Evolutionary conservation across 306 rosid species (phyloP).

Genomic region (Corylus americana): DNA sequence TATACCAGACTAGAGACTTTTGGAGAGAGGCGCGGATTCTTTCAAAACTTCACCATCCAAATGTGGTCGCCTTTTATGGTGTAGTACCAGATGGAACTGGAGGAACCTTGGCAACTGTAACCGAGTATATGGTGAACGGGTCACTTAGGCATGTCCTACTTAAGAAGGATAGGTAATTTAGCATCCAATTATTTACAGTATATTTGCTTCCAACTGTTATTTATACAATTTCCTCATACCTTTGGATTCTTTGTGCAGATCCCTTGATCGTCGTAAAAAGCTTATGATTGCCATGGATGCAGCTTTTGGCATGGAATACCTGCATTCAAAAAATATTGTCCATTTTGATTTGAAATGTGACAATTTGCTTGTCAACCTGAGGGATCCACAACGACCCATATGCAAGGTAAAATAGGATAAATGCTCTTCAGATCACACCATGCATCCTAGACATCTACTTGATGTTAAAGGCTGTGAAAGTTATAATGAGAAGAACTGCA

Average conservation of each 20-base stretch:
- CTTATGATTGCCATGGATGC: conserved; percentile 42
- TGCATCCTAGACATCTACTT: neutral
- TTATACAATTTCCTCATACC: conserved; percentile 14
- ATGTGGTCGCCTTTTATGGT: conserved; percentile 42
- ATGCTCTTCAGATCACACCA: neutral
- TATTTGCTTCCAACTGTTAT: conserved; percentile 16
- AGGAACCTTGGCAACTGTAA: conserved; percentile 34
- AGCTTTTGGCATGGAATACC: conserved; percentile 39
- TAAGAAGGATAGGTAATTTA: conserved; percentile 34
- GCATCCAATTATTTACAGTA: neutral
- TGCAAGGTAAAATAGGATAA: conserved; percentile 31
- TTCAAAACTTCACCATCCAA: conserved; percentile 39
- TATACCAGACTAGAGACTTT: conserved; percentile 32
- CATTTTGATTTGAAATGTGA: conserved; percentile 44
- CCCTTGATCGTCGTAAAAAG: conserved; percentile 30
- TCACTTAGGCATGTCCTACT: conserved; percentile 36
- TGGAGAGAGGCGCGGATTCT: conserved; percentile 43
- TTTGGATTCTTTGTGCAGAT: conserved; percentile 23
- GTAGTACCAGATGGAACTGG: conserved; percentile 37
- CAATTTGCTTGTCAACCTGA: conserved; percentile 36
- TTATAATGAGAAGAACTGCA: neutral
- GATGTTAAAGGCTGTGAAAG: conserved; percentile 11
- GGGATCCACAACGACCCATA: conserved; percentile 41
- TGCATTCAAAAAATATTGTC: conserved; percentile 37
- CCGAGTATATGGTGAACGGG: conserved; percentile 37